Base-by-base conservation (phyloP, 306 rosid genomes). In the Mimosa bimucronata region DNA sequence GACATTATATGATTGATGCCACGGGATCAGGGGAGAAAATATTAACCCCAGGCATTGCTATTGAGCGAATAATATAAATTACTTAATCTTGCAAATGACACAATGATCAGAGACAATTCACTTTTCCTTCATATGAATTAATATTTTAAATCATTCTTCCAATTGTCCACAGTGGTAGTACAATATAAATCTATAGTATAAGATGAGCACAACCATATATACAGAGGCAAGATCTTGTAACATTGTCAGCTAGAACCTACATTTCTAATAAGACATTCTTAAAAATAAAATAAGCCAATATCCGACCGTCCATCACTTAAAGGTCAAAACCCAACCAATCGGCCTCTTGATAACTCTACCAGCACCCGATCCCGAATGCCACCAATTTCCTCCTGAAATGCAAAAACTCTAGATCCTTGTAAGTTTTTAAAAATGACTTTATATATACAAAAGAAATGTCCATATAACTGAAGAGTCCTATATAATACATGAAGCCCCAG, bases 361-460 rank as follows among this genome's bases (percentile, higher is more conserved):
- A 67, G 73, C 45, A 67, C 29, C 11, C 73, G 73, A 5, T 67
- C 52, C 26, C 73, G 52, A 21, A 67, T 21, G 52, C 73, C 73
- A 40, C 30, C n/a, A 67, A 40, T 40, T 67, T 67, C 73, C 73
- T 67, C 73, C 73, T 67, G 73, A 40, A 67, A 67, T 10, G 72
- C 29, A 38, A n/a, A 19, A 66, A 67, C 14, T n/a, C 46, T 38
- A 19, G 16, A 67, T 9, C 72, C 3, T 53, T 53, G 60, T n/a
- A 53, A 53, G 1, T 67, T 67, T 38, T 18, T 15, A n/a, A 67
- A 38, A 21, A 66, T 66, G n/a, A 66, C 23, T 37, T 58, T 58
- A 12, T 31, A 66, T 66, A 34, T 18, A 18, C 19, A 37, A 37
- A 37, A 64, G 42, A 31, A 16, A 6, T n/a, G 12, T 37, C 37